Base-by-base conservation (phyloP, 345 rosid species). In the Turritis glabra region DNA sequence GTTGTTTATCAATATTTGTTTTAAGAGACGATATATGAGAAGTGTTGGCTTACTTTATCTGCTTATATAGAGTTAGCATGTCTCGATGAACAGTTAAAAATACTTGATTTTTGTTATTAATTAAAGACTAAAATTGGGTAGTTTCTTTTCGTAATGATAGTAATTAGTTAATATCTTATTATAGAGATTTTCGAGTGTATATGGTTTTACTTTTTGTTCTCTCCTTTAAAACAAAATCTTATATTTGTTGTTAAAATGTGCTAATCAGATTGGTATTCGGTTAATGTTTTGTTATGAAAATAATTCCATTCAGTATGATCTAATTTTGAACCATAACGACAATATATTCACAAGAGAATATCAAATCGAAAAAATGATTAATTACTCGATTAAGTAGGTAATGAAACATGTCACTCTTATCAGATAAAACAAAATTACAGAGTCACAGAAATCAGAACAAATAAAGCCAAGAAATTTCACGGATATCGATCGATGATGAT, bases 31-130 rank as follows among this genome's bases (percentile, higher is more conserved):
- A 37, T n/a, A n/a, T n/a, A n/a, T 66, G 73, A 66, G 10, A 65
- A 56, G 52, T 66, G 52, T 26, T 67, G 6, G 35, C 26, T 3
- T 25, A 26, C 4, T 57, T 26, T 29, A 3, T 48, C 2, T 62
- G 9, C 9, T 66, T 74, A 57, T 56, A 65, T 74, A 74, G 72
- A 37, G 53, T 32, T 40, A 51, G 29, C 26, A 54, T 19, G 14
- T 15, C 1, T 25, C 2, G 0, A 32, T 1, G 4, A 55, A 33
- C 35, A 0, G 22, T 46, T 57, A 26, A 17, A 26, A 25, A 13
- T 22, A 74, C 40, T 65, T 46, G 23, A 66, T 22, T 65, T 8
- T 64, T 56, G 66, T 56, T 56, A 56, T 22, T 25, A 66, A 25
- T 46, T 46, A 26, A 2, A 8, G 23, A 47, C 3, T 46, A 56